Base-by-base conservation (phyloP, 768 basidiomycete species). In the Amanita pseudoporphyria region DNA sequence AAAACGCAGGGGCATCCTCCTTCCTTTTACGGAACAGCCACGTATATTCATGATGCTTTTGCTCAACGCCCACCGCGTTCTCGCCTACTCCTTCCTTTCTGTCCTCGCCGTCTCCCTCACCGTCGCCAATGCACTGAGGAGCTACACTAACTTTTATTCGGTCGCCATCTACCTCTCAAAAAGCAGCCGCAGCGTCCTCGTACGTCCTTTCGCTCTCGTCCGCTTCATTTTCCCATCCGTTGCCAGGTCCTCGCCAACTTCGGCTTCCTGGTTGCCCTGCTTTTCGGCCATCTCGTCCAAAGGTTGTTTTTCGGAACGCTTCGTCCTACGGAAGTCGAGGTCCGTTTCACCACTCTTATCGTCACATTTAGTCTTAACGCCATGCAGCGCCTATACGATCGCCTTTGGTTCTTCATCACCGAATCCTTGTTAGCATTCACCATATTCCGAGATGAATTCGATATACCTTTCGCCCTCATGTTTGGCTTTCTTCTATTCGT, bases 351-450 rank as follows among this genome's bases (percentile, higher is more conserved):
- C 37, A 3, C 16, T 10, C 22, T 26, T 3, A 28, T 49, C n/a
- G 28, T 47, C 14, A 36, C 22, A 18, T 14, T 10, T 38, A 5
- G 14, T 31, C 26, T 39, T 41, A 45, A 28, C 18, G 16, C 21
- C 16, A 10, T 9, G 28, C 14, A 99, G 95, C 85, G 94, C 24
- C 74, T 99, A 1, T 96, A 97, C 64, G 95, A 98, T 62, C 78
- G 90, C 55, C 78, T 91, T 26, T 98, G 96, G 95, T 93, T 94
- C 70, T 96, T 96, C 67, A 78, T 98, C 44, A 98, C 96, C 1
- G 96, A 99, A 64, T 94, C 91, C 6, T 72, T 99, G 31, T 71
- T 99, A 45, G 95, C 96, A 0, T 87, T 98, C 62, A 96, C 96
- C 31, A 98, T 98, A 56, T 99, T 99, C 68, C 78, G 93, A 52